Percentiles rank a stretch among this genome's conserved stretches.
Evolutionary conservation across 495 filamentous ascomycete species (phyloP).

Genomic region (Neurospora sp.): DNA sequence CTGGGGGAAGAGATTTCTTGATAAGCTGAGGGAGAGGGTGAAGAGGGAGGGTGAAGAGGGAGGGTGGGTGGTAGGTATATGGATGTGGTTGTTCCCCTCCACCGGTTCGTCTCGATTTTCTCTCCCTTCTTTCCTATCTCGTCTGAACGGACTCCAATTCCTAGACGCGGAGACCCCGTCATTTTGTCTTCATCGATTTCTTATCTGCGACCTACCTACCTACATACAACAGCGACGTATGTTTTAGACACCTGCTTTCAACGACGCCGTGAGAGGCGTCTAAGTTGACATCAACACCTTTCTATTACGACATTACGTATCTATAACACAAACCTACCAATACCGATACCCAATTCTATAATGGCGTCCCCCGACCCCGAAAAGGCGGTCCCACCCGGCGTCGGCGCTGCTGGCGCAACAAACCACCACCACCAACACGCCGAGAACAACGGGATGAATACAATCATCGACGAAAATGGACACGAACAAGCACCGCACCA

Average conservation of each 20-base stretch:
- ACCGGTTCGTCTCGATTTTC: neutral
- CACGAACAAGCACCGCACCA: constrained; percentile 25
- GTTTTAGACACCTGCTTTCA: neutral
- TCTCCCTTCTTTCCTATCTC: too few species aligned
- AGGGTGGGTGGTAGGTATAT: neutral
- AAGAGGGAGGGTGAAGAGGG: neutral
- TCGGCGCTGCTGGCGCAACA: neutral
- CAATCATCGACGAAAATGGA: neutral
- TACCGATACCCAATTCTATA: neutral
- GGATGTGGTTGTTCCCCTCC: neutral
- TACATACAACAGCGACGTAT: neutral
- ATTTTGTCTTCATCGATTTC: neutral
- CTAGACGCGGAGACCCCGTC: neutral
- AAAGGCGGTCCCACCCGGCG: neutral
- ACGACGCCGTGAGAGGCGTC: neutral
- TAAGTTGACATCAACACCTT: neutral
- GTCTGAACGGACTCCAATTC: neutral
- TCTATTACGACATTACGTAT: neutral
- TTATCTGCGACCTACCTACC: too few species aligned
- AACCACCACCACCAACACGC: neutral
- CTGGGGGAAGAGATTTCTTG: neutral
- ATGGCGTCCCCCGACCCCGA: constrained; percentile 1
- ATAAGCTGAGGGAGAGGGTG: neutral
- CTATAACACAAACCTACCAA: too few species aligned
- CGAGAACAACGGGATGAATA: neutral